A percentile compares a stretch with the other conserved stretches of the same genome.
These are phyloP conservation scores for Hawksworthiomyces lignivorus DNA, from an alignment of 2,329 filamentous ascomycete genomes.

Conservation along the genomic window DNA sequence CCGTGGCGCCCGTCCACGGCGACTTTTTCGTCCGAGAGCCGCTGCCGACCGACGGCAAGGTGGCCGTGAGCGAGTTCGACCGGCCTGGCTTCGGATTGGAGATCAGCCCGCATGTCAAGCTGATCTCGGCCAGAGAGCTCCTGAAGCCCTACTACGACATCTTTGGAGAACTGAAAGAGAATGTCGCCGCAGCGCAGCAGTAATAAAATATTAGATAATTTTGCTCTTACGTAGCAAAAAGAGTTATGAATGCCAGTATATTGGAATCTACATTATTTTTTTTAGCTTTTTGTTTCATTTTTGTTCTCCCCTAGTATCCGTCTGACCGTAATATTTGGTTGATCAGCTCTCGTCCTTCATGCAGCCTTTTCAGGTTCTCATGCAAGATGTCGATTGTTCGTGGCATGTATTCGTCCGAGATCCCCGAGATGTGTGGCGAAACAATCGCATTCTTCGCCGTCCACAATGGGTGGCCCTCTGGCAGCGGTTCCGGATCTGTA, in stretches of 20 bases:
- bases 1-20: conserved; percentile 6
- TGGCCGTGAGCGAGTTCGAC: neutral
- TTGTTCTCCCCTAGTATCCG: conserved; percentile 10
- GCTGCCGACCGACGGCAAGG: conserved; percentile 2
- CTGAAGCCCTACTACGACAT: conserved; percentile 4
- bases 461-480: conserved; percentile 61
- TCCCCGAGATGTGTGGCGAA: conserved; percentile 40
- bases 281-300: too few species aligned
- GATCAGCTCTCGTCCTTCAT: conserved; percentile 8
- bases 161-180: conserved; percentile 7
- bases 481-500: conserved; percentile 70
- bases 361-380: conserved; percentile 26
- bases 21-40: conserved; percentile 9
- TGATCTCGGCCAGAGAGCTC: neutral
- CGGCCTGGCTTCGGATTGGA: conserved; percentile 7
- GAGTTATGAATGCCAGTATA: too few species aligned
- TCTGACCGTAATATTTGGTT: conserved; percentile 13
- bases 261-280: too few species aligned
- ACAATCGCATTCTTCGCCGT: conserved; percentile 60
- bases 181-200: too few species aligned
- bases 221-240: too few species aligned
- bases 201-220: too few species aligned
- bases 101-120: conserved; percentile 5
- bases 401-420: conserved; percentile 30
- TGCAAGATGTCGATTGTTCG: conserved; percentile 34